A percentile compares a stretch with the other conserved stretches of the same genome.
Conservation (phyloP, 179 eudicot genomes). For the Gypsophila paniculata region DNA sequence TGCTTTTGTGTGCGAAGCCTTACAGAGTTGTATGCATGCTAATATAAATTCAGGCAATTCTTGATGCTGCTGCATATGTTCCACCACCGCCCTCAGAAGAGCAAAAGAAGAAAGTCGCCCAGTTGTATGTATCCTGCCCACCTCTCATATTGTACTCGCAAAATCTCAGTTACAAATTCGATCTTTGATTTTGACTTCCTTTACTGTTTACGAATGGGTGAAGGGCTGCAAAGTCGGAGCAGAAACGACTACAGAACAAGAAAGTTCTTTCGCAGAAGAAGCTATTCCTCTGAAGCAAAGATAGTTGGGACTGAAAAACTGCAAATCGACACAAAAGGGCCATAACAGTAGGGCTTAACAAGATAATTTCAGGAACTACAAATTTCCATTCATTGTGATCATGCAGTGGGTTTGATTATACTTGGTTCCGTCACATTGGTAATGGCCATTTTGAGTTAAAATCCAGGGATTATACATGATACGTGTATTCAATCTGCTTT, state of each 20-base stretch:
- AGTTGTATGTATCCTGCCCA: slow-evolving; percentile 48
- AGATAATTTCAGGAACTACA: neutral
- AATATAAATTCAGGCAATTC: slow-evolving; percentile 49
- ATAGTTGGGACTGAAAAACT: slow-evolving; percentile 47
- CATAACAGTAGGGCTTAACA: neutral
- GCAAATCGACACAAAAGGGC: neutral
- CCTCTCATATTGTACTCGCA: slow-evolving; percentile 5
- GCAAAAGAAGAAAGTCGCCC: slow-evolving; percentile 66
- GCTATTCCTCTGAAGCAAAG: slow-evolving; percentile 57
- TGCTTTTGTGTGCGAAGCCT: slow-evolving; percentile 10
- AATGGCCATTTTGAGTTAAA: slow-evolving; percentile 11
- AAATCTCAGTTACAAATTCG: neutral
- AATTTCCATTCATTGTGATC: slow-evolving; percentile 10
- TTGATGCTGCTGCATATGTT: slow-evolving; percentile 87
- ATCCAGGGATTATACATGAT: neutral
- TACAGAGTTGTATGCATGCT: slow-evolving; percentile 1
- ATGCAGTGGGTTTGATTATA: neutral
- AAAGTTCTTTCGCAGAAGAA: slow-evolving; percentile 69
- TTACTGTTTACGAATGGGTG: slow-evolving; percentile 12
- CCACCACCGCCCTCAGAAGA: slow-evolving; percentile 93
- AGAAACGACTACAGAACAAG: slow-evolving; percentile 68
- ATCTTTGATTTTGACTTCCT: neutral
- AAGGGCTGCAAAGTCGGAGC: slow-evolving; percentile 73
- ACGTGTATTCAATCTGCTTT: slow-evolving; percentile 12
- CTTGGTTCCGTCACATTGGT: neutral